These are phyloP conservation scores for Globisporangium nodosum DNA, from an alignment of 352 stramenopile genomes.

Conservation along the genomic window DNA sequence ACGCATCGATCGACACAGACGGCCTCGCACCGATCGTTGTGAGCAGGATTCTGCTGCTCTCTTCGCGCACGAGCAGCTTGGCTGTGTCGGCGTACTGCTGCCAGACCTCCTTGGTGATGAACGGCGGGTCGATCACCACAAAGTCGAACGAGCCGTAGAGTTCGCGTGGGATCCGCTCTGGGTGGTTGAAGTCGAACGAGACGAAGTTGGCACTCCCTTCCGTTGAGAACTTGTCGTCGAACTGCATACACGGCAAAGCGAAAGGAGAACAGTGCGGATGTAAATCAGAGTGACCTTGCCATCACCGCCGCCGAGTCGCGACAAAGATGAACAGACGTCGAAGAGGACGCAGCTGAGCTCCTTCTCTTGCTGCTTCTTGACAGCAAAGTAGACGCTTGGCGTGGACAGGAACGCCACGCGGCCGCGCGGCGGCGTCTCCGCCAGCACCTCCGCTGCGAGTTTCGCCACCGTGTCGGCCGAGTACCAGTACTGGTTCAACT, in stretches of 20 bases:
- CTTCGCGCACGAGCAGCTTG: conserved; percentile 51
- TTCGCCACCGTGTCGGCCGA: conserved; percentile 82
- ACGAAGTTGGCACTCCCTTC: conserved; percentile 59
- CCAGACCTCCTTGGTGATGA: conserved; percentile 93
- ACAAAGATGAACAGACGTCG: conserved; percentile 58
- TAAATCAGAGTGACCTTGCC: neutral
- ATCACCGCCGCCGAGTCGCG: neutral
- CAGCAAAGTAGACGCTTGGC: conserved; percentile 90
- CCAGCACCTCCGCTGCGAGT: conserved; percentile 54
- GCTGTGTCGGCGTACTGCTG: conserved; percentile 76
- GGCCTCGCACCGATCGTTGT: conserved; percentile 81
- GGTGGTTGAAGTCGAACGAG: conserved; percentile 89
- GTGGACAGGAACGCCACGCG: conserved; percentile 92
- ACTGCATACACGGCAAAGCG: conserved; percentile 28
- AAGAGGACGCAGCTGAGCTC: conserved; percentile 75
- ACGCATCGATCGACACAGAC: neutral
- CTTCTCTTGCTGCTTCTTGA: conserved; percentile 36
- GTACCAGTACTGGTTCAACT: conserved; percentile 98
- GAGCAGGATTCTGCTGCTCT: conserved; percentile 71
- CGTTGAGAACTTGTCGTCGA: conserved; percentile 77
- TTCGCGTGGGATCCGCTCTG: conserved; percentile 47
- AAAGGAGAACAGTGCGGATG: neutral
- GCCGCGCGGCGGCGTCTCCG: conserved; percentile 33
- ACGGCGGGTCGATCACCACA: conserved; percentile 92
- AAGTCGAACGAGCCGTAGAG: conserved; percentile 82